Conservation (phyloP, 2,329 filamentous ascomycete genomes). For the Diaporthe capsici region DNA sequence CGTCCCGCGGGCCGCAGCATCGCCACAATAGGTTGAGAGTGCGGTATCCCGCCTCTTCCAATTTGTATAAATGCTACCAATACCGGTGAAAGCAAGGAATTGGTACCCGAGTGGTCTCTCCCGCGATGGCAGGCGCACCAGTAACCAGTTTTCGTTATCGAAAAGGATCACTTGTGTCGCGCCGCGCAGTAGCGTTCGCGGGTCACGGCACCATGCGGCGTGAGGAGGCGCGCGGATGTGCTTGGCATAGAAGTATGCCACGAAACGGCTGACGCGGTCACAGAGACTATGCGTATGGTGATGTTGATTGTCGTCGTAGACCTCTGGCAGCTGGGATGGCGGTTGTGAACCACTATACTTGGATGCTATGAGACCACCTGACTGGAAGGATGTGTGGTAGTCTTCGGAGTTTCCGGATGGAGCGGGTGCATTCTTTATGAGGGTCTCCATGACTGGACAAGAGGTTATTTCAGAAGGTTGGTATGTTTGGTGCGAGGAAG, state of each 20-base stretch:
- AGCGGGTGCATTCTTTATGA: not conserved
- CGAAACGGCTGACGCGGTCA: not conserved
- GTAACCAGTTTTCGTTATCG: not conserved
- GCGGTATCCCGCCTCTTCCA: not conserved
- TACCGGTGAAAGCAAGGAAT: not conserved
- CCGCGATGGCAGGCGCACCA: not conserved
- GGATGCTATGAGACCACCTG: not conserved
- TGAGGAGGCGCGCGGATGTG: not conserved
- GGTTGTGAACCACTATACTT: not conserved
- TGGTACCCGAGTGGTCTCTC: not conserved
- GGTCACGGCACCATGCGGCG: not conserved
- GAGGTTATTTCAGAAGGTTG: not conserved
- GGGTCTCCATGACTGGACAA: not conserved
- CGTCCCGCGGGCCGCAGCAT: not conserved
- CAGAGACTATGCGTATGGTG: not conserved
- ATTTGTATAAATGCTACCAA: not conserved
- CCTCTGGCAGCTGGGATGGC: not conserved
- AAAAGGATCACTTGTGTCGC: not conserved
- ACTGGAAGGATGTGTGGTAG: not conserved
- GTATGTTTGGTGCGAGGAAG: not conserved
- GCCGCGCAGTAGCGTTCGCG: not conserved
- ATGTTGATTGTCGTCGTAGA: not conserved
- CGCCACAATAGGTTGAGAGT: not conserved
- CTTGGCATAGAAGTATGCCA: not conserved
- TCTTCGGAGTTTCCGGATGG: not conserved